These are phyloP conservation scores for Eimeria tenella DNA, from an alignment of 169 alveolate genomes.

Conservation along the genomic window DNA sequence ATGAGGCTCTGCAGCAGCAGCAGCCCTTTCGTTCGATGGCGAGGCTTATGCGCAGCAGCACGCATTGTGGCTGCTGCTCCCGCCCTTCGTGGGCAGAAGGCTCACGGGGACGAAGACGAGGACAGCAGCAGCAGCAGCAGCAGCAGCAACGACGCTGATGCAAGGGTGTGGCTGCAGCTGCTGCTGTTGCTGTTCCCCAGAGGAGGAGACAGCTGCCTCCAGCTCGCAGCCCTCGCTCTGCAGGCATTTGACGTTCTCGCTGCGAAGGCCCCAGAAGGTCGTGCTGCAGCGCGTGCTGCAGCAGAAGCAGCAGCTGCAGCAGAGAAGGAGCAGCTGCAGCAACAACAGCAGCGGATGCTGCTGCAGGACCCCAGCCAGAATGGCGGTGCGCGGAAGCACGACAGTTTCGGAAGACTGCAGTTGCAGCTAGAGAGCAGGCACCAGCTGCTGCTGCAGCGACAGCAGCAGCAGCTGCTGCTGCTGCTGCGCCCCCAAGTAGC, in stretches of 20 bases:
- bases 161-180: background rate
- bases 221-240: conserved; percentile 6
- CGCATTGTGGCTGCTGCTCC: background rate
- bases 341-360: conserved; percentile 17
- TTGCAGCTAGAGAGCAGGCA: background rate
- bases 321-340: conserved; percentile 3
- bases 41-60: background rate
- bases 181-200: conserved; percentile 18
- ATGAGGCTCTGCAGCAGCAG: conserved; percentile 26
- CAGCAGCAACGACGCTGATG: background rate
- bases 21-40: conserved; percentile 13
- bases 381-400: background rate
- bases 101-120: background rate
- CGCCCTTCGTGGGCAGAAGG: background rate
- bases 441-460: background rate
- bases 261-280: conserved; percentile 15
- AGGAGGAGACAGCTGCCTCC: conserved; percentile 39
- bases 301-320: conserved; percentile 4
- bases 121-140: conserved; percentile 12
- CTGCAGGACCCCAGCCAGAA: background rate
- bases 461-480: background rate
- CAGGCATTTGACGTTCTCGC: background rate
- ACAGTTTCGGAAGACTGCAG: background rate
- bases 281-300: conserved; percentile 25
- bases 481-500: conserved; percentile 1